Evolutionary conservation across 345 rosid species (phyloP), one percentile per base, ranked within the genome.

Genomic region (Citrus medica): DNA sequence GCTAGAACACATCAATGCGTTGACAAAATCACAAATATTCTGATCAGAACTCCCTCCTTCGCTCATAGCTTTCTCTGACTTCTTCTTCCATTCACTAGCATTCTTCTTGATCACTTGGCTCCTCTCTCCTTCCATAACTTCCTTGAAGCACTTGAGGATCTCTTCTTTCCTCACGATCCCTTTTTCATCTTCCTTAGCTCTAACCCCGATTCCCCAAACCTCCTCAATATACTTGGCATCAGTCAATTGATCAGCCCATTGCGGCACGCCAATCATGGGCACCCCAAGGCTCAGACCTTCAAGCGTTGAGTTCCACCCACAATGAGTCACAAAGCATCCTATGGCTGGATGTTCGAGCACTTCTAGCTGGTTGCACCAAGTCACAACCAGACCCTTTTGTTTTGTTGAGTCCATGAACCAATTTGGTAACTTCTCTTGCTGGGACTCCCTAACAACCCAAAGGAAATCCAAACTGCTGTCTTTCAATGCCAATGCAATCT

Each of bases 271-370:
- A 0, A 90, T 84, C 95, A 91, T 92, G 0, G 95, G 95, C 4
- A 91, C 88, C 0, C 95, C 97, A 0, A 88, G 81, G 84, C 93
- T 86, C 24, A 92, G 80, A 51, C 89, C 97, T 86, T 92, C 97
- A 2, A 91, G 78, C 0, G 91, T 90, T 4, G 97, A 92, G 83
- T 92, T 90, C 94, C 97, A 92, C 38, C 97, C 94, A 19, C 92
- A 88, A 17, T 92, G 97, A 7, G 97, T 86, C 83, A 92, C 83
- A 38, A 92, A 92, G 71, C 97, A 88, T 21, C 97, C 90, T 0
- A 82, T 56, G 1, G 92, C 87, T 56, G 32, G 61, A 74, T 90
- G 91, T 21, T 84, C 86, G 7, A 91, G 87, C 79, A 90, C 71
- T 83, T 90, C 89, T 42, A 91, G 87, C 74, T 93, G 97, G 88